Conservation (phyloP, 768 basidiomycete species). For the Tulasnella sp. region DNA sequence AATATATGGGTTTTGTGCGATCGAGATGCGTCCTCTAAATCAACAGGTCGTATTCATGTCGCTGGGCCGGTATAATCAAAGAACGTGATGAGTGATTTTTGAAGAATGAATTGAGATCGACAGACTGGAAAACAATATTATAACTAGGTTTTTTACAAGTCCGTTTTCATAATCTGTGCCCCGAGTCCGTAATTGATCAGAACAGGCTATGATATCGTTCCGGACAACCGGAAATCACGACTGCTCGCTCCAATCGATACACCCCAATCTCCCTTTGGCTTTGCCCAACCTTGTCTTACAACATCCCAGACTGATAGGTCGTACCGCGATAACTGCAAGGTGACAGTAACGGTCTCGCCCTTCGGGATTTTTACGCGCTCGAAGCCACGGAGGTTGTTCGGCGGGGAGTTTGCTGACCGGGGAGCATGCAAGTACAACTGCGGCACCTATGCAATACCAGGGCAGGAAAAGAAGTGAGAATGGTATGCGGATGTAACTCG, state of each 20-base stretch:
- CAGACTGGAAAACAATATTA: too few species aligned
- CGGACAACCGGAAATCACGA: slow-evolving; percentile 6
- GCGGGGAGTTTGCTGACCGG: slow-evolving; percentile 15
- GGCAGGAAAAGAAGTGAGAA: not conserved
- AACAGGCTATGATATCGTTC: not conserved
- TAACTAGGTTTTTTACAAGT: too few species aligned
- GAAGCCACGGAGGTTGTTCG: slow-evolving; percentile 23
- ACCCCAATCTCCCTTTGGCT: not conserved
- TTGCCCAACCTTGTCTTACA: slow-evolving; percentile 15
- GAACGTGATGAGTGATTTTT: too few species aligned
- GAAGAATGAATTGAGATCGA: too few species aligned
- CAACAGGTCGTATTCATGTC: too few species aligned
- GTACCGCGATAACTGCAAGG: slow-evolving; percentile 13
- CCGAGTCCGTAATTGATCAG: too few species aligned
- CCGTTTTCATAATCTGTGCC: too few species aligned
- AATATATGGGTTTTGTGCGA: too few species aligned
- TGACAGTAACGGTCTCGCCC: slow-evolving; percentile 16
- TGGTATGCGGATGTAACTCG: not conserved
- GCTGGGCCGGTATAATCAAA: too few species aligned
- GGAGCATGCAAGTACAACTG: slow-evolving; percentile 23
- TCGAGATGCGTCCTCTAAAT: too few species aligned
- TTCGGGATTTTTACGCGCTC: slow-evolving; percentile 16
- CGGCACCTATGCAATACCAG: slow-evolving; percentile 10
- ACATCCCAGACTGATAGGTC: slow-evolving; percentile 17
- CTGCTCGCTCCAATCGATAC: slow-evolving; percentile 16